phyloP scores from a whole-genome alignment of 164 flowering plant genomes.

The Magnolia changhungtana region DNA sequence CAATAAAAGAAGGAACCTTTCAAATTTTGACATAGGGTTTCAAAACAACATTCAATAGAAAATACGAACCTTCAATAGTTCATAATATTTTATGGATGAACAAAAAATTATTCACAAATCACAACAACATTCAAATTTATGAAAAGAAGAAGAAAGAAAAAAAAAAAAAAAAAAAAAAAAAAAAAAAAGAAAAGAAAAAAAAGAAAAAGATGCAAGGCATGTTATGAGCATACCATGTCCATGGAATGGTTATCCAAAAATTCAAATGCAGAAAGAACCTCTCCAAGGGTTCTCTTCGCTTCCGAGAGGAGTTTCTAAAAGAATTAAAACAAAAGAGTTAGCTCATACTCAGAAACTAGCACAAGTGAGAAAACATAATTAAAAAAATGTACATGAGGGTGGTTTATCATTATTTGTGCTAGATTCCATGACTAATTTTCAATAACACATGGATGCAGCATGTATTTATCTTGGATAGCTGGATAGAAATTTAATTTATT shows the following conservation, averaged over 20 bases:
- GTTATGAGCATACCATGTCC: constrained; percentile 56
- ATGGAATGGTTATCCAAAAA: constrained; percentile 72
- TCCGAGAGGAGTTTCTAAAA: constrained; percentile 75
- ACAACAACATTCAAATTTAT: neutral
- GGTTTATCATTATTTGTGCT: neutral
- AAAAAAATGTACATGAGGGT: neutral
- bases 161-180: too few species aligned
- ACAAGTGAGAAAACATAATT: neutral
- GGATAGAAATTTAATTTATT: too few species aligned
- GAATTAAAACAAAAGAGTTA: neutral
- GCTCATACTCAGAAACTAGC: neutral
- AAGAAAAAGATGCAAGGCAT: neutral
- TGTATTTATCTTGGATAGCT: too few species aligned
- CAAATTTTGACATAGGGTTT: too few species aligned
- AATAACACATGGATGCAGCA: too few species aligned
- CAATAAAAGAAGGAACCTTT: too few species aligned
- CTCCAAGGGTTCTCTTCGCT: constrained; percentile 92
- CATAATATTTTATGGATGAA: neutral
- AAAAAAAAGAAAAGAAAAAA: too few species aligned
- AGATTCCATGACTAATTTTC: too few species aligned
- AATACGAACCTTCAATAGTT: too few species aligned
- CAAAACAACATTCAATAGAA: too few species aligned
- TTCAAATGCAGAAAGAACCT: constrained; percentile 93
- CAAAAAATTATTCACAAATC: neutral
- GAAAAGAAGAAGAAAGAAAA: neutral